Evolutionary conservation across 164 flowering plant species (phyloP).

Genomic region (Berberis vulgaris): DNA sequence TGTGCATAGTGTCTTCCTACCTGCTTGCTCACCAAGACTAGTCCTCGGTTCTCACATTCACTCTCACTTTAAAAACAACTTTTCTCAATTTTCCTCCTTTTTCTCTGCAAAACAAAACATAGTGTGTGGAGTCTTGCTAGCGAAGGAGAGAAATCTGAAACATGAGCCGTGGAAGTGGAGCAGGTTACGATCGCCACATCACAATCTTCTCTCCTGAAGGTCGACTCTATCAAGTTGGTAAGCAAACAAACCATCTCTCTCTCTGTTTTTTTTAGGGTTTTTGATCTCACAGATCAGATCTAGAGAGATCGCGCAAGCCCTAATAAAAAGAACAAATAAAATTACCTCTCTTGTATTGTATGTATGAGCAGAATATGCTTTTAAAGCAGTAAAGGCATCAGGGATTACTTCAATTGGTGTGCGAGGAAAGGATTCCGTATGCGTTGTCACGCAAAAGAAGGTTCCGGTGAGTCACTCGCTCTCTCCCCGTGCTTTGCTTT

Average conservation of each 20-base stretch:
- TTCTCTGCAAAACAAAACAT: not conserved
- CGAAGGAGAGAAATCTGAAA: slow-evolving; percentile 7
- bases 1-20: no score
- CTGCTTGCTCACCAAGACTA: no score
- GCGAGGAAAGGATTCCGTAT: slow-evolving; percentile 84
- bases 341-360: not conserved
- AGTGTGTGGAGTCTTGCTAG: not conserved
- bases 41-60: no score
- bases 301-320: no score
- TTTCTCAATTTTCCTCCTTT: no score
- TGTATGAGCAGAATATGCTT: slow-evolving; percentile 69
- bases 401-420: slow-evolving; percentile 93
- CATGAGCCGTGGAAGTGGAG: slow-evolving; percentile 96
- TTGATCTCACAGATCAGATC: no score
- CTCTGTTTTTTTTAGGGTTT: slow-evolving; percentile 67
- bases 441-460: slow-evolving; percentile 97
- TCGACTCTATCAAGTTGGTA: slow-evolving; percentile 90
- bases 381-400: slow-evolving; percentile 89
- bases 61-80: no score
- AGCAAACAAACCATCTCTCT: slow-evolving; percentile 82
- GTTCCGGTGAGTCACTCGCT: slow-evolving; percentile 65
- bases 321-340: no score
- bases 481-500: not conserved
- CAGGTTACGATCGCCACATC: slow-evolving; percentile 96
- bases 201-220: slow-evolving; percentile 98